Evolutionary conservation across 1,284 basidiomycete genomes (phyloP).

Genomic region (Leccinum brunneo-olivaceum): DNA sequence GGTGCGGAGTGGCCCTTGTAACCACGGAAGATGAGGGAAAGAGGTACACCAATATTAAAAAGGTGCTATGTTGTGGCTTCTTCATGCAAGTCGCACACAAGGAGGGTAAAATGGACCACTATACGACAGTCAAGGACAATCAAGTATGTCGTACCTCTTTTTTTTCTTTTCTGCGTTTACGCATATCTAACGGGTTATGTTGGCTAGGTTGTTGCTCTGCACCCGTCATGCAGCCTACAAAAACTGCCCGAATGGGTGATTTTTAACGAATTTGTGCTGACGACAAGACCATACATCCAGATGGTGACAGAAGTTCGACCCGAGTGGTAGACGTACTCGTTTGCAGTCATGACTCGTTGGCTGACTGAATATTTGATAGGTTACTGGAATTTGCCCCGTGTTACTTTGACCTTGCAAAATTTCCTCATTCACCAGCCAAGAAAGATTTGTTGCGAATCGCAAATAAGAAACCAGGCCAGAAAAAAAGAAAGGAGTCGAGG

Average conservation of each 20-base stretch:
- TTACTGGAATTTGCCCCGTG: constrained; percentile 73
- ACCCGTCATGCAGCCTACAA: constrained; percentile 90
- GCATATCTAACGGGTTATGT: constrained; percentile 4
- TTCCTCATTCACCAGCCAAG: too few relatives aligned
- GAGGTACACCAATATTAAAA: constrained; percentile 76
- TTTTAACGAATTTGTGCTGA: constrained; percentile 97
- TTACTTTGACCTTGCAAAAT: constrained; percentile 74
- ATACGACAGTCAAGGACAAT: constrained; percentile 91
- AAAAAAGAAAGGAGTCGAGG: too few relatives aligned
- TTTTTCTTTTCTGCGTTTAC: not conserved
- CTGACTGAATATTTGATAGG: constrained; percentile 39
- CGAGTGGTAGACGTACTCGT: constrained; percentile 65
- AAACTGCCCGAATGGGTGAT: constrained; percentile 95
- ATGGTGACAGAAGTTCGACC: constrained; percentile 86
- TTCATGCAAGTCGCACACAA: constrained; percentile 99
- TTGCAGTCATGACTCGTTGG: not conserved
- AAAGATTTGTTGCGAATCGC: too few relatives aligned
- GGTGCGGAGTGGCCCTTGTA: constrained; percentile 77
- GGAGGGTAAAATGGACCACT: constrained; percentile 84
- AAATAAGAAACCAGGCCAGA: too few relatives aligned
- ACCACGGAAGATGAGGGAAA: constrained; percentile 77
- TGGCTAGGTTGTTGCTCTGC: constrained; percentile 79
- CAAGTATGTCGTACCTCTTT: constrained; percentile 42
- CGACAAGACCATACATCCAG: constrained; percentile 84
- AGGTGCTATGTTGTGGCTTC: constrained; percentile 87